Base-by-base conservation (phyloP, 2,329 filamentous ascomycete species). In the Volutella citrinella region DNA sequence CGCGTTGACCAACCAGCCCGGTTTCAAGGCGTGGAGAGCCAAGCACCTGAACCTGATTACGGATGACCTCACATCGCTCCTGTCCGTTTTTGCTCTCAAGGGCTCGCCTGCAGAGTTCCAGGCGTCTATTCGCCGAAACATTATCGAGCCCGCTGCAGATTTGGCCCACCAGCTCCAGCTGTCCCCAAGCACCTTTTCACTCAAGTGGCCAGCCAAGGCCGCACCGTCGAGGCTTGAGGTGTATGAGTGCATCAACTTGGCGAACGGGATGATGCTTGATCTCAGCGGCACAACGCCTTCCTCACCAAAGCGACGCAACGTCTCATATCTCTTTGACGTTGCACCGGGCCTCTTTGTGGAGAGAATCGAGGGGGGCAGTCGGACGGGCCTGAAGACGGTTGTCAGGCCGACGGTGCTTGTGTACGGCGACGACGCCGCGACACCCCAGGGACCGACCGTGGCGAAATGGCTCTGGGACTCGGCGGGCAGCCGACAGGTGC, bases 271-370 rank as follows among this genome's bases (percentile, higher is more conserved):
- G 15, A 23, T 49, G 7, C 32, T 63, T 12, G 54, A 59, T 19
- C 46, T 63, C 8, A 40, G 43, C 30, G 55, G 51, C 14, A 59
- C 55, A 5, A 49, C 39, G n/a, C 45, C 52, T 17, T 45, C 35
- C 10, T 61, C 59, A 3, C 29, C 54, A 14, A 35, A 48, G 4
- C 53, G 60, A 11, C 48, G 48, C 14, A 52, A 56, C 15, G 52
- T 59, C 10, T 52, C 52, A 11, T 64, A 64, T 32, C 32, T 64
- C 11, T 63, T 64, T 34, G 61, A 64, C 21, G 44, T 63, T 25
- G 57, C 58, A 6, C 61, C 61, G 1, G 61, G 61, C 2, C 40
- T 64, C 22, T 64, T 64, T 30, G 59, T 64, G 7, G 61, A 64
- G 33, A 53, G 57, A 31, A 36, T 64, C 7, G 54, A 61, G 6